A percentile compares a stretch with the other conserved stretches of the same genome.
These are phyloP conservation scores for Dioscorea alata DNA, from an alignment of 106 monocot genomes.

Conservation along the genomic window DNA sequence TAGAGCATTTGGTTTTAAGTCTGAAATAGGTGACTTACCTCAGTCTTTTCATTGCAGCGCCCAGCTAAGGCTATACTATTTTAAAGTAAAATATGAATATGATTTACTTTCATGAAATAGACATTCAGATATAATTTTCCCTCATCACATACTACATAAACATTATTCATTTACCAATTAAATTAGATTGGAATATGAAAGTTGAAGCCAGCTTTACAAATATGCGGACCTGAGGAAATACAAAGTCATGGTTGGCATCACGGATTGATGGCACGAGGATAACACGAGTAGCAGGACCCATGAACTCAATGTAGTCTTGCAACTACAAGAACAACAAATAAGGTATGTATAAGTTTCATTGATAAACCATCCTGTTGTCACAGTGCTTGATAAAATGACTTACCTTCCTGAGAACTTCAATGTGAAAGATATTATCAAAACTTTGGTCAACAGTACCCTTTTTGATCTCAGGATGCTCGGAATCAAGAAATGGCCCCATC, in stretches of 20 bases:
- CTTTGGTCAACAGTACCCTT: conserved; percentile 66
- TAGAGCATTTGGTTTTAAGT: too few relatives aligned
- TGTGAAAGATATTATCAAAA: conserved; percentile 78
- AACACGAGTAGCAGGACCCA: conserved; percentile 67
- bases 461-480: conserved; percentile 89
- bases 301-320: conserved; percentile 62
- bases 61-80: too few relatives aligned
- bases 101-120: too few relatives aligned
- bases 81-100: too few relatives aligned
- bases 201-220: background rate
- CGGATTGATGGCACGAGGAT: conserved; percentile 84
- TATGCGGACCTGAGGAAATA: conserved; percentile 84
- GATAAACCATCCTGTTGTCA: too few relatives aligned
- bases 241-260: conserved; percentile 91
- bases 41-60: too few relatives aligned
- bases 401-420: conserved; percentile 75
- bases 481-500: conserved; percentile 98
- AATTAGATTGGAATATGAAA: conserved; percentile 6
- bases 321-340: conserved; percentile 36
- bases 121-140: too few relatives aligned
- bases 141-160: background rate
- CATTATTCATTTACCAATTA: background rate
- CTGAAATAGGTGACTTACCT: too few relatives aligned
- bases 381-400: background rate
- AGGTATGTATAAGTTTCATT: background rate